Evolutionary conservation across 192 early-diverging fungal genomes (phyloP), one percentile per base, ranked within the genome.

Genomic region (Cetraspora pellucida): DNA sequence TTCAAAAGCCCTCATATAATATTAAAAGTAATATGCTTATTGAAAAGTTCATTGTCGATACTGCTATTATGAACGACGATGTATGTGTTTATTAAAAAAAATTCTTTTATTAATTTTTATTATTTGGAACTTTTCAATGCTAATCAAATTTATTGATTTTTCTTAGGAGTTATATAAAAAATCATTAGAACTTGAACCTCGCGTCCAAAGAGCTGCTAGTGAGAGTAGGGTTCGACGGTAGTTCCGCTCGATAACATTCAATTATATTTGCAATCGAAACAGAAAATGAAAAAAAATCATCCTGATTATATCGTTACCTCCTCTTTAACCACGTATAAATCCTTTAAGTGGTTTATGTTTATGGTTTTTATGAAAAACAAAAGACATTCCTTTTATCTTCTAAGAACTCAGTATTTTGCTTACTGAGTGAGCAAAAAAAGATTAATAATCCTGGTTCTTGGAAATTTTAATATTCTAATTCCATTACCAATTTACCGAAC

Each of bases 1-100:
- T 86, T 75, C 91, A 92, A 77, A 57, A 77, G 2, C 70, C 63
- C 44, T 52, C 78, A 1, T 83, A 81, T 61, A 47, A 61, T 67
- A 78, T 82, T 55, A 77, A 82, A 27, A 79, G 77, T 8, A 82
- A 85, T 47, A 74, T 75, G 7, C 75, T 78, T 37, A 81, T 85
- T 66, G 77, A 77, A 3, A 74, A 78, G 0, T 79, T 79, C 14
- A 79, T 85, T 16, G 77, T 77, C 3, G 80, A 82, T 16, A 82
- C 79, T 0, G 75, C 68, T 43, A 78, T 82, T 13, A 59, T 83
- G 52, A 77, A 78, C 16, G 84, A 85, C 16, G 84, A 78, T 57
- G 46, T 74, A 60, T 37, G 55, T 74, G n/a, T 19, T 65, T 21
- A 19, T 37, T 5, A 37, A 52, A 19, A 11, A 4, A 49, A 13